A percentile compares a stretch with the other conserved stretches of the same genome.
phyloP scores from a whole-genome alignment of 192 early-diverging fungal species.

The Coemansia sp. region DNA sequence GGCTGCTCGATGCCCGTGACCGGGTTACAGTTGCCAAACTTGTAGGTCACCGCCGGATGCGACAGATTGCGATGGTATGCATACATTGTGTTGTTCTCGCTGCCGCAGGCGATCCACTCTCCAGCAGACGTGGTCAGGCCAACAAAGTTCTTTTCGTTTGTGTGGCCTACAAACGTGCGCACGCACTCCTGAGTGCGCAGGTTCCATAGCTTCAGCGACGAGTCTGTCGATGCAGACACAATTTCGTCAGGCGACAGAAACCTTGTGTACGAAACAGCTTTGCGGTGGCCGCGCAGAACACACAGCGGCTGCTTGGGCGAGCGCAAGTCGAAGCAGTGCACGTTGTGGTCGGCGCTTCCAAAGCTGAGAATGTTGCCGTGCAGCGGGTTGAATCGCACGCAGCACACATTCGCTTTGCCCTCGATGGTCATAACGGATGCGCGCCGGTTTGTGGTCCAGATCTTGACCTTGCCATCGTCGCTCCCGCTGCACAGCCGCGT shows the following conservation, averaged over 20 bases:
- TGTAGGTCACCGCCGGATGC: constrained; percentile 70
- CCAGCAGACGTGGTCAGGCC: constrained; percentile 73
- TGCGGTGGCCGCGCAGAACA: constrained; percentile 82
- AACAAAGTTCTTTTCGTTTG: constrained; percentile 97
- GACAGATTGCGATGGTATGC: constrained; percentile 76
- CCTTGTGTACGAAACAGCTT: constrained; percentile 94
- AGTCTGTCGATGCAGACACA: constrained; percentile 90
- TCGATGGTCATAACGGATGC: constrained; percentile 79
- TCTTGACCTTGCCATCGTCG: constrained; percentile 90
- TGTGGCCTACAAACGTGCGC: constrained; percentile 80
- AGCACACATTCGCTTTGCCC: constrained; percentile 87
- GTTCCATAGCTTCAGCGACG: constrained; percentile 87
- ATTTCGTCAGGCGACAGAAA: constrained; percentile 78
- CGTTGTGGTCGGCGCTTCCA: constrained; percentile 91
- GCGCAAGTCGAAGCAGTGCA: constrained; percentile 90
- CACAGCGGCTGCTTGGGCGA: constrained; percentile 67
- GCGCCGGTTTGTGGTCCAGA: constrained; percentile 80
- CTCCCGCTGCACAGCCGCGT: constrained; percentile 82
- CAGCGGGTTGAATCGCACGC: constrained; percentile 88
- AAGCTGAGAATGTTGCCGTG: constrained; percentile 74
- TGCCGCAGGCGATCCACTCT: constrained; percentile 91
- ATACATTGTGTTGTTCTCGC: constrained; percentile 89
- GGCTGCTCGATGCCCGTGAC: constrained; percentile 63
- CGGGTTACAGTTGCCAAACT: constrained; percentile 74
- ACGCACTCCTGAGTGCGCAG: constrained; percentile 58